A percentile compares a stretch with the other conserved stretches of the same genome.
These are phyloP conservation scores for Pseudogymnoascus sp. DNA, from an alignment of 2,329 filamentous ascomycete species.

Conservation along the genomic window DNA sequence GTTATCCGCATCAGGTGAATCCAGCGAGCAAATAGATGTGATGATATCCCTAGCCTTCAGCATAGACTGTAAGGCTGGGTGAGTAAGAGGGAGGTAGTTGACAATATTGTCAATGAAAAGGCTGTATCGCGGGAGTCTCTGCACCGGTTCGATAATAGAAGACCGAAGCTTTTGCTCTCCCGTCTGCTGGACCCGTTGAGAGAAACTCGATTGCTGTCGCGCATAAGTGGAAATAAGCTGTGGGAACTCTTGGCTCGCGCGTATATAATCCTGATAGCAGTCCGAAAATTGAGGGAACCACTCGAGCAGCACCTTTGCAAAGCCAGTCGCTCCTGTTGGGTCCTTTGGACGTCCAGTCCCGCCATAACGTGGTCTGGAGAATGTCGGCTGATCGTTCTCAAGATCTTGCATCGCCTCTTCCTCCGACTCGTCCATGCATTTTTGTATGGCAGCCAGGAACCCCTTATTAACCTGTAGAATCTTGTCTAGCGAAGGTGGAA, in stretches of 20 bases:
- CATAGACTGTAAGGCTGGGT: constrained; percentile 75
- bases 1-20: constrained; percentile 63
- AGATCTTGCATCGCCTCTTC: constrained; percentile 72
- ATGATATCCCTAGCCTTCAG: constrained; percentile 89
- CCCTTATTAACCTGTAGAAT: constrained; percentile 76
- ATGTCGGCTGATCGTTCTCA: constrained; percentile 48
- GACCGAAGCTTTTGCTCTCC: constrained; percentile 90
- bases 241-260: constrained; percentile 79
- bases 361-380: constrained; percentile 39
- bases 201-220: constrained; percentile 75
- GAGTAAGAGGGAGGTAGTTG: constrained; percentile 73
- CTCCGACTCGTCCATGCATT: constrained; percentile 75
- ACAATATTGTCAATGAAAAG: constrained; percentile 95
- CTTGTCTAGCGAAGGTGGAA: constrained; percentile 70
- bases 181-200: constrained; percentile 68
- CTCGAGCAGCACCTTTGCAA: constrained; percentile 75
- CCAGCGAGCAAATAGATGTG: constrained; percentile 92
- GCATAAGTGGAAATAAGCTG: constrained; percentile 72
- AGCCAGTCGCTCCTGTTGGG: constrained; percentile 67
- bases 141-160: constrained; percentile 90
- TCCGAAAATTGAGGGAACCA: constrained; percentile 92
- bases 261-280: constrained; percentile 89
- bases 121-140: constrained; percentile 88
- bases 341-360: constrained; percentile 51
- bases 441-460: constrained; percentile 71